Percentiles rank a stretch among this genome's conserved stretches.
Conservation (phyloP, 768 basidiomycete genomes). For the Pilatotrama ljubarskyi region DNA sequence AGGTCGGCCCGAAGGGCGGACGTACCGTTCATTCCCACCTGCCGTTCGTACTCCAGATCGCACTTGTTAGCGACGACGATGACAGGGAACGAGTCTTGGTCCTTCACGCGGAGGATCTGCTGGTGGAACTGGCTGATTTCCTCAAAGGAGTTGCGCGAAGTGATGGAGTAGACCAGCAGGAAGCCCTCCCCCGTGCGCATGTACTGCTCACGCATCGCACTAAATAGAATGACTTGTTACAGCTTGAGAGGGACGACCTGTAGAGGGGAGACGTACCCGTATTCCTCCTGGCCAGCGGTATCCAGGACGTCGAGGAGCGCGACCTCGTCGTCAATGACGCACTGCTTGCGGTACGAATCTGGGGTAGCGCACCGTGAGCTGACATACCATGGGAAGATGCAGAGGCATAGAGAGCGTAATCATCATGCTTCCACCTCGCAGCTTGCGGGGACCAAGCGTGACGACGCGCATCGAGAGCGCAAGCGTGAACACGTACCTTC, state of each 20-base stretch:
- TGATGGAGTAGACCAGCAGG: constrained; percentile 96
- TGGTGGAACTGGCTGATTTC: constrained; percentile 96
- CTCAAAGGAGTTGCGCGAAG: constrained; percentile 96
- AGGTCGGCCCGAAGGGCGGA: constrained; percentile 1
- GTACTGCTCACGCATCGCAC: constrained; percentile 99
- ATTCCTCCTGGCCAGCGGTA: constrained; percentile 98
- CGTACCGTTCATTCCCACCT: constrained; percentile 92
- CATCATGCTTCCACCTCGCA: neutral
- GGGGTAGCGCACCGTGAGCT: neutral
- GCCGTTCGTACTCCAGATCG: constrained; percentile 93
- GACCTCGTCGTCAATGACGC: constrained; percentile 98
- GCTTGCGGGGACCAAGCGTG: neutral
- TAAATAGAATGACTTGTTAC: constrained; percentile 34
- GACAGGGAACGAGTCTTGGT: constrained; percentile 93
- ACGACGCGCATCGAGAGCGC: neutral
- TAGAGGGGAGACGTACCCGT: constrained; percentile 63
- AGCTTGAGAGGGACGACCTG: neutral
- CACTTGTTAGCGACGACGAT: constrained; percentile 98
- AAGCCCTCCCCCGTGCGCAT: constrained; percentile 99
- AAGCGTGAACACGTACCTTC: constrained; percentile 56
- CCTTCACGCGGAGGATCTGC: constrained; percentile 95
- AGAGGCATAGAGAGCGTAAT: neutral
- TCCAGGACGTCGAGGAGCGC: constrained; percentile 95
- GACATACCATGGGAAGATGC: neutral
- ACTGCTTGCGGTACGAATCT: constrained; percentile 98